A percentile compares a stretch with the other conserved stretches of the same genome.
Evolutionary conservation across 176 grass and related monocot species (phyloP).

Genomic region (Saccharum officinarum): DNA sequence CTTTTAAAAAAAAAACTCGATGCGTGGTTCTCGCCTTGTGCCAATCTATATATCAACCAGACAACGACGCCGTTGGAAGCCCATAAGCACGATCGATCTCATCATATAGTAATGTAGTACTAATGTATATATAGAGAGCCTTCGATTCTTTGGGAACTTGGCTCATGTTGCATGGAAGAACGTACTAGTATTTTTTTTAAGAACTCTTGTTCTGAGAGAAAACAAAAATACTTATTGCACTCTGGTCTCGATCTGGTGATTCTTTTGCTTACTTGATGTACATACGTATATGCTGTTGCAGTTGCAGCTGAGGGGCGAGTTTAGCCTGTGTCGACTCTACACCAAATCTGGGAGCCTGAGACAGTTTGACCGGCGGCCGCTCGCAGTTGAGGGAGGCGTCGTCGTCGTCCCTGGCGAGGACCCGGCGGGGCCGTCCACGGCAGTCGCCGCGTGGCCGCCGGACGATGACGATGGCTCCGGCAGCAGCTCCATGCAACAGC

Average conservation of each 20-base stretch:
- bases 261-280: neutral
- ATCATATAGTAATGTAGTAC: neutral
- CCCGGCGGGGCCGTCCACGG: conserved; percentile 1
- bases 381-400: neutral
- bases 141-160: neutral
- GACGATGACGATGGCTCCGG: conserved; percentile 35
- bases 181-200: neutral
- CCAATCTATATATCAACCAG: neutral
- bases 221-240: neutral
- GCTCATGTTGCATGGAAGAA: neutral
- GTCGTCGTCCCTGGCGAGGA: conserved; percentile 11
- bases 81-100: neutral
- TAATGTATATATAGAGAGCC: too few species aligned
- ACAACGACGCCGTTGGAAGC: neutral
- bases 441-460: conserved; percentile 31
- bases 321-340: conserved; percentile 92
- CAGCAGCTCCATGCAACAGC: conserved; percentile 21
- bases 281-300: neutral
- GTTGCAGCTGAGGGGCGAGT: conserved; percentile 71
- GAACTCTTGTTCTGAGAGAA: neutral
- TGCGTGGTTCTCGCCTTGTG: neutral
- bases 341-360: conserved; percentile 56
- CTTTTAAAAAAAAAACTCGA: neutral
- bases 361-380: conserved; percentile 77
- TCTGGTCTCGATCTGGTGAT: neutral